These are phyloP conservation scores for Lachnellula occidentalis DNA, from an alignment of 2,329 filamentous ascomycete species.

Conservation along the genomic window DNA sequence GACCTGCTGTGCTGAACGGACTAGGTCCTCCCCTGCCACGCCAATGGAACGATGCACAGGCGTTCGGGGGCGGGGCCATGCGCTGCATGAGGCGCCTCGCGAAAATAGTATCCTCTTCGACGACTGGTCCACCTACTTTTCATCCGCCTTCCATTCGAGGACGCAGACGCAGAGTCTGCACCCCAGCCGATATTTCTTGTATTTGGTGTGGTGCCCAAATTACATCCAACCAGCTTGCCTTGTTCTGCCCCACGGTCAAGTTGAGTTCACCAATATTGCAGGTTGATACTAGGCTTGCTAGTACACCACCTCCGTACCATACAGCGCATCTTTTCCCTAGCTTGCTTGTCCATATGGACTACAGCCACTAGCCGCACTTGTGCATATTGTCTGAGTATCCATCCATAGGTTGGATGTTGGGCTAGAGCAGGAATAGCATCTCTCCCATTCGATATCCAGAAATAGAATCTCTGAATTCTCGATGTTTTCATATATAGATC, in stretches of 20 bases:
- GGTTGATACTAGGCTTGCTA: neutral
- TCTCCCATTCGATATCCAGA: constrained; percentile 32
- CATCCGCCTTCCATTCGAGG: constrained; percentile 13
- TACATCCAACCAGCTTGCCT: constrained; percentile 1
- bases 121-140: constrained; percentile 12
- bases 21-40: neutral
- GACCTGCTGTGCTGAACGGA: neutral
- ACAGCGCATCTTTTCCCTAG: constrained; percentile 3
- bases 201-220: constrained; percentile 16
- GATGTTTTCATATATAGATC: constrained; percentile 27
- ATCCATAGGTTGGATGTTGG: constrained; percentile 27
- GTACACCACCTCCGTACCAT: neutral
- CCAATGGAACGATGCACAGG: constrained; percentile 14
- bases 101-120: constrained; percentile 27
- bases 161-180: neutral
- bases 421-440: constrained; percentile 37
- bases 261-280: neutral
- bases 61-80: constrained; percentile 20
- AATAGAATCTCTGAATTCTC: constrained; percentile 39
- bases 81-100: constrained; percentile 30
- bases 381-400: constrained; percentile 23
- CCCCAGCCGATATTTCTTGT: constrained; percentile 15
- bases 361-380: constrained; percentile 29
- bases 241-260: neutral
- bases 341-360: constrained; percentile 10